These are phyloP conservation scores for Cystoisospora suis DNA, from an alignment of 169 alveolate genomes.

Conservation along the genomic window DNA sequence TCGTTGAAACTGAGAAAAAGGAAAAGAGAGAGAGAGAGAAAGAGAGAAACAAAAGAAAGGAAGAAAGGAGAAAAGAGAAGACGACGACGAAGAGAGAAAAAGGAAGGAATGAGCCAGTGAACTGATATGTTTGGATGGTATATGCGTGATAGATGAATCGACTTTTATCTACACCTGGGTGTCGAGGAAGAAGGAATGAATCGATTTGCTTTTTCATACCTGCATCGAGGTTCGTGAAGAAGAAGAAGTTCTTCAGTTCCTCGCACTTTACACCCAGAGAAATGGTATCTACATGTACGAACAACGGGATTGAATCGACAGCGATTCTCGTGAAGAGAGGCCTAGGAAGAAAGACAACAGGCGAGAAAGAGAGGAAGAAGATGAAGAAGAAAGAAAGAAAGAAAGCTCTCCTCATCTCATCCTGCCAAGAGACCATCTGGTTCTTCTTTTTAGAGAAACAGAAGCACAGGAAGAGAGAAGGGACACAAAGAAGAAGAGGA, in stretches of 20 bases:
- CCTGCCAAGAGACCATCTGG: not conserved
- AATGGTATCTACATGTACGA: conserved; percentile 56
- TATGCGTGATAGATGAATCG: no score
- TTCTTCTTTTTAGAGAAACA: not conserved
- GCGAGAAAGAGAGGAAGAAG: not conserved
- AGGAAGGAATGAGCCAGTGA: no score
- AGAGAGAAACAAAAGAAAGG: no score
- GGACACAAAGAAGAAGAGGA: not conserved
- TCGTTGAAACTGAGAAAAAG: no score
- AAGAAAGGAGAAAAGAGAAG: no score
- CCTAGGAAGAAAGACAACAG: not conserved
- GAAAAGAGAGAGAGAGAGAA: no score
- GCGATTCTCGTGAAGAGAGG: conserved; percentile 57
- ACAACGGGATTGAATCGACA: conserved; percentile 68
- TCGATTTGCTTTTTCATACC: not conserved
- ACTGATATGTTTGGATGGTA: no score
- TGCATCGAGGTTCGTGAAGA: conserved; percentile 68
- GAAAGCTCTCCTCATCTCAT: no score
- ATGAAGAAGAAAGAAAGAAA: not conserved
- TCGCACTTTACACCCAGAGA: conserved; percentile 65
- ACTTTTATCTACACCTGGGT: no score
- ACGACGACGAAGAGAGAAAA: no score
- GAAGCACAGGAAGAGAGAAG: not conserved
- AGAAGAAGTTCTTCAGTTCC: conserved; percentile 65
- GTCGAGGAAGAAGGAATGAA: not conserved